Conservation (phyloP, 2,329 filamentous ascomycete genomes). For the Aspergillus ochraceus region DNA sequence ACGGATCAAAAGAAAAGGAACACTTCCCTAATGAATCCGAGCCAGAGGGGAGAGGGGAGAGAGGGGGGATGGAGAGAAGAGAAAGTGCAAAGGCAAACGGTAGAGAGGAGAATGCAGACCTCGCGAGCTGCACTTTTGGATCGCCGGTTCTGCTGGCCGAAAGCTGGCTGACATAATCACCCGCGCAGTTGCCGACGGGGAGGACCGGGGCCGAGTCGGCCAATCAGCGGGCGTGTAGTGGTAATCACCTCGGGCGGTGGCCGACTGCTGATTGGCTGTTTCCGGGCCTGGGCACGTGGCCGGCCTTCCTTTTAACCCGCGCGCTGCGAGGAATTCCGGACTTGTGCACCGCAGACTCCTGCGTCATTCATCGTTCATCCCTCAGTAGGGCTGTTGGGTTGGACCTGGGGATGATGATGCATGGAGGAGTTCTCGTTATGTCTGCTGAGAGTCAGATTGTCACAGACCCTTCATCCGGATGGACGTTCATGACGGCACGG, state of each 20-base stretch:
- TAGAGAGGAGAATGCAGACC: conserved; percentile 13
- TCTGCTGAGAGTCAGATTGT: background rate
- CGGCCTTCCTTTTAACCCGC: conserved; percentile 27
- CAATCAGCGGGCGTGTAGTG: conserved; percentile 35
- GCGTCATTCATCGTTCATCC: too few relatives aligned
- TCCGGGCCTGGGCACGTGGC: conserved; percentile 28
- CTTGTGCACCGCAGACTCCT: background rate
- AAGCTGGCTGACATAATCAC: conserved; percentile 38
- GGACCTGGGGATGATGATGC: background rate
- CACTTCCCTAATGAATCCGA: conserved; percentile 27
- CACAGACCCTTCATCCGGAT: background rate
- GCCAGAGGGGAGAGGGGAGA: conserved; percentile 20
- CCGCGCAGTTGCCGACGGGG: conserved; percentile 34
- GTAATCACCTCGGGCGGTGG: conserved; percentile 40
- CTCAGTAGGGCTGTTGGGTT: background rate
- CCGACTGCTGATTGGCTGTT: conserved; percentile 29
- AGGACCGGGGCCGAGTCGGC: conserved; percentile 28
- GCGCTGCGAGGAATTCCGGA: conserved; percentile 24
- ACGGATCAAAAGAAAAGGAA: conserved; percentile 31
- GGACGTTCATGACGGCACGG: background rate
- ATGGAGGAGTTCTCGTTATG: background rate
- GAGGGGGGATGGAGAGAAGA: conserved; percentile 11
- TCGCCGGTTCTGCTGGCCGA: conserved; percentile 24
- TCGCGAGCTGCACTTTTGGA: conserved; percentile 27
- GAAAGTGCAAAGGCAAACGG: background rate